Evolutionary conservation across 345 rosid genomes (phyloP).

Genomic region (Citrus australasica): DNA sequence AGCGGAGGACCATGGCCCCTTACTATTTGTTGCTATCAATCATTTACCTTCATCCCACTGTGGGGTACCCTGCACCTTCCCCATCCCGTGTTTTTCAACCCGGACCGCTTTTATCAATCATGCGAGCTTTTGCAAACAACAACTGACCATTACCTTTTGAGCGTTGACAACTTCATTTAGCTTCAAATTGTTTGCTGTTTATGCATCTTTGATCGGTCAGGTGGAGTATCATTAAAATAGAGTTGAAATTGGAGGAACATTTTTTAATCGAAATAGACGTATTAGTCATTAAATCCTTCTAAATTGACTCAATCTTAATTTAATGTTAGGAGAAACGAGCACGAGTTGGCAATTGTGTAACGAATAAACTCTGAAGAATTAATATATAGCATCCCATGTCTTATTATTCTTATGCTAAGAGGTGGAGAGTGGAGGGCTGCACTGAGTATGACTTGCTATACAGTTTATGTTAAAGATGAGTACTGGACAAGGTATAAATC

Average conservation of each 20-base stretch:
- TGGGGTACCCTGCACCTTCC: constrained; percentile 12
- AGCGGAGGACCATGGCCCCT: constrained; percentile 22
- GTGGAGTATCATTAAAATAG: background rate
- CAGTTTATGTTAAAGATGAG: background rate
- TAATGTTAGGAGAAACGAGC: background rate
- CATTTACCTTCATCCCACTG: constrained; percentile 18
- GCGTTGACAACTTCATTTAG: background rate
- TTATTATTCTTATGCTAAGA: too few relatives aligned
- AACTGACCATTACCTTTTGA: background rate
- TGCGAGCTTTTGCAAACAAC: background rate
- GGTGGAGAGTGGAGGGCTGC: background rate
- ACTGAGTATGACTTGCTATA: background rate
- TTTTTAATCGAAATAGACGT: background rate
- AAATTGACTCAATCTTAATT: background rate
- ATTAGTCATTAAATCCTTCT: background rate
- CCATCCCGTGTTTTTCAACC: constrained; percentile 12
- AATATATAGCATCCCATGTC: background rate
- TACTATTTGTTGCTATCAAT: constrained; percentile 27
- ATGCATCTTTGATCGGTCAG: background rate
- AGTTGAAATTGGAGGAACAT: background rate
- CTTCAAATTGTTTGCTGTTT: background rate
- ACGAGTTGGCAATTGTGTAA: background rate
- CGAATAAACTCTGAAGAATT: background rate
- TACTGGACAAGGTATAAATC: background rate
- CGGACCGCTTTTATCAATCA: constrained; percentile 16